Percentiles rank a stretch among this genome's conserved stretches.
Conservation (phyloP, 2,329 filamentous ascomycete genomes). For the Teratosphaeria nubilosa region DNA sequence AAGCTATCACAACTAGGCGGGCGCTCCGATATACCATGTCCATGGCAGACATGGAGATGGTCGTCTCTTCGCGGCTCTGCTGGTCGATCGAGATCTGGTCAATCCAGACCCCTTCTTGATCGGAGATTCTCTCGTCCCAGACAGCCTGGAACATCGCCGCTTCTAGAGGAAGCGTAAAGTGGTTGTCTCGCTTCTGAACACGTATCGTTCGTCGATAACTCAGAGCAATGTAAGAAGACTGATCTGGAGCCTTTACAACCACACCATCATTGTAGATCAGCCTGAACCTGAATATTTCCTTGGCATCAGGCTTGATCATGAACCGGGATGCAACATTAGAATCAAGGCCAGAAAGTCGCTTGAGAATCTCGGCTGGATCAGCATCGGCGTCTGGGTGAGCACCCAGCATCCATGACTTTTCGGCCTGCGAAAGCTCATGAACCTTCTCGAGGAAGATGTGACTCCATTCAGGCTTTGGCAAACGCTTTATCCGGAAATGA, state of each 20-base stretch:
- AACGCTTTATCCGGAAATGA: constrained; percentile 14
- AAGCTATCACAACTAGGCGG: constrained; percentile 29
- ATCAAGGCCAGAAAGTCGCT: constrained; percentile 14
- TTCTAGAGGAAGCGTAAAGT: constrained; percentile 31
- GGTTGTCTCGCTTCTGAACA: constrained; percentile 18
- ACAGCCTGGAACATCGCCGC: constrained; percentile 32
- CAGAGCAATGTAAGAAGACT: constrained; percentile 34
- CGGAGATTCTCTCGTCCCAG: constrained; percentile 26
- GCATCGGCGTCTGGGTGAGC: constrained; percentile 17
- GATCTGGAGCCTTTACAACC: constrained; percentile 22
- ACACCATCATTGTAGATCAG: constrained; percentile 28
- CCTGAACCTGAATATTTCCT: constrained; percentile 25
- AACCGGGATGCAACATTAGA: constrained; percentile 16
- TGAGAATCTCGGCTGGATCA: constrained; percentile 16
- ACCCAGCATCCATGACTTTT: constrained; percentile 19
- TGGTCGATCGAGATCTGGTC: constrained; percentile 38
- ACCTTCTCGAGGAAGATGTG: constrained; percentile 18
- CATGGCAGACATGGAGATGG: constrained; percentile 31
- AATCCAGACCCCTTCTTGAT: constrained; percentile 34
- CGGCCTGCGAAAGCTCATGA: constrained; percentile 14
- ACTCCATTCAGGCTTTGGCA: constrained; percentile 11
- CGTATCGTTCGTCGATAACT: constrained; percentile 33
- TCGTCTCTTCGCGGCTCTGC: constrained; percentile 30
- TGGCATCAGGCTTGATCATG: constrained; percentile 25
- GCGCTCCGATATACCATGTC: constrained; percentile 35